A percentile compares a stretch with the other conserved stretches of the same genome.
Conservation (phyloP, 2,329 filamentous ascomycete species). For the Botrytis paeoniae region DNA sequence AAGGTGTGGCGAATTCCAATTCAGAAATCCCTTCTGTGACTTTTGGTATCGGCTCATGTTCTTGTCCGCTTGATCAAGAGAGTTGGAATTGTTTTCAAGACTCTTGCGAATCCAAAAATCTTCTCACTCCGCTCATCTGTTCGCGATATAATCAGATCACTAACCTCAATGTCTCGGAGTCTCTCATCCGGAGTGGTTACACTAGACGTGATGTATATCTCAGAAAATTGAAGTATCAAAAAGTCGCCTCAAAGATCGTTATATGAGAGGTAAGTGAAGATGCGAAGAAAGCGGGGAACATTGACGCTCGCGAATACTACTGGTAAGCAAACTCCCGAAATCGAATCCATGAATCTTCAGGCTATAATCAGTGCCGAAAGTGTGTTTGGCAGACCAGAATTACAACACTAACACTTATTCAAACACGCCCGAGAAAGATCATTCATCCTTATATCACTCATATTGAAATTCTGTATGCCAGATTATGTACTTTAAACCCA, state of each 20-base stretch:
- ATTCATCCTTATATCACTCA: too few relatives aligned
- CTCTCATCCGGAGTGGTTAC: background rate
- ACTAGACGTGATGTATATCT: background rate
- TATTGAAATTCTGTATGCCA: background rate
- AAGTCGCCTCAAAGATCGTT: background rate
- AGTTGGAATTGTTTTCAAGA: background rate
- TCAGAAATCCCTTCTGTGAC: background rate
- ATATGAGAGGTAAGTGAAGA: background rate
- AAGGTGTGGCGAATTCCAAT: background rate
- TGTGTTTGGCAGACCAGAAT: background rate
- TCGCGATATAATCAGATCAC: background rate
- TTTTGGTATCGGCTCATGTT: background rate
- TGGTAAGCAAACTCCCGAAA: background rate
- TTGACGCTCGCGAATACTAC: background rate
- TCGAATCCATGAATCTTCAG: background rate
- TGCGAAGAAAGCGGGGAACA: background rate
- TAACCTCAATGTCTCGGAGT: background rate
- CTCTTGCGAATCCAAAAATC: background rate
- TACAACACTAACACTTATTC: background rate
- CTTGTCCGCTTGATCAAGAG: background rate
- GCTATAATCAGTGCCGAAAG: background rate
- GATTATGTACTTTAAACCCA: conserved; percentile 4
- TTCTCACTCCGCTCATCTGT: background rate
- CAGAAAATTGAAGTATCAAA: background rate
- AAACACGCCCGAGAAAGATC: background rate